Base-by-base conservation (phyloP, 169 alveolate genomes). In the Plasmodium vivax region DNA sequence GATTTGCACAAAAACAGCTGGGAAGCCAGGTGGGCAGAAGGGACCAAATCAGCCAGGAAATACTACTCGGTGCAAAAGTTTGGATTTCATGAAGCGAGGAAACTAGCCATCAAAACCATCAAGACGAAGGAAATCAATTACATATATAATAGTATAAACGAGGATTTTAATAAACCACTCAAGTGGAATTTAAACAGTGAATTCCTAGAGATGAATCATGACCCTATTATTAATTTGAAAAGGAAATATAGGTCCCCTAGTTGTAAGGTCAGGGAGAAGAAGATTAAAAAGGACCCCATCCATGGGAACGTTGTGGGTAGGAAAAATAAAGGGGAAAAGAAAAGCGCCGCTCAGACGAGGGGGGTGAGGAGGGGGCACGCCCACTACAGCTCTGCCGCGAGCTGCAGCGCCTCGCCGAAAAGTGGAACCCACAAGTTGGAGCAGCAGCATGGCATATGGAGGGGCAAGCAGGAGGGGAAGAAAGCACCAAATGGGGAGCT, bases 21-120 rank as follows among this genome's bases (percentile, higher is more conserved):
- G 97, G 97, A 95, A 41, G 97, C 97, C 34, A 96, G 97, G 23
- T 96, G 97, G 97, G 84, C 96, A 9, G 96, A 96, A 56, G 95
- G 96, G 80, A 84, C 96, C 45, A 96, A 96, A 95, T 93, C 97
- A 10, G 96, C 96, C 94, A 95, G 96, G 62, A 75, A 96, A 38
- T 96, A 96, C 79, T 96, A 95, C 68, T 96, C 97, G 27, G 97
- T 96, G 30, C 97, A 96, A 47, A 94, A 96, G 16, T 96, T 96
- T 74, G 97, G 97, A 3, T 96, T 96, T 85, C 97, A 96, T 84
- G 97, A 96, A 93, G 97, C 97, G 9, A 56, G 97, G 32, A 85
- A 95, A 84, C 92, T 96, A 72, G 97, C 97, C 30, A 96, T 96
- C 27, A 96, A 96, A 74, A 95, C 97, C 43, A 94, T 96, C 9